Conservation (phyloP, 176 grass and related monocot genomes). For the Carex scoparia region DNA sequence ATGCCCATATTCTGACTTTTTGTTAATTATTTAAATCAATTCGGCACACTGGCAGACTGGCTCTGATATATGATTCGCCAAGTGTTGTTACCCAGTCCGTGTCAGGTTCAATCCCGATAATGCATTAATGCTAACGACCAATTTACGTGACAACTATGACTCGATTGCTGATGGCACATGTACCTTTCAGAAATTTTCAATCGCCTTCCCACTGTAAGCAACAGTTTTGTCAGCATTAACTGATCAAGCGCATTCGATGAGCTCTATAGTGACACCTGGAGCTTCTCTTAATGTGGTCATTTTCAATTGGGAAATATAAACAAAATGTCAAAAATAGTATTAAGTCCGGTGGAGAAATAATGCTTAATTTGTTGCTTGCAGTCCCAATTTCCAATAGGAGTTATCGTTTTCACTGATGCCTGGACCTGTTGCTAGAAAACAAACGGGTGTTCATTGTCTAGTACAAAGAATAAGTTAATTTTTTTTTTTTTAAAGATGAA, state of each 20-base stretch:
- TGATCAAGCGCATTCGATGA: background rate
- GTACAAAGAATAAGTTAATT: too few species aligned
- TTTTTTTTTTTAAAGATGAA: too few species aligned
- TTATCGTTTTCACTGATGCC: background rate
- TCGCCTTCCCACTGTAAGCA: background rate
- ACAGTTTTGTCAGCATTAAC: background rate
- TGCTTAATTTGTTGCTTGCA: background rate
- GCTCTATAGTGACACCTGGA: background rate
- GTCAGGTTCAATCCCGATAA: background rate
- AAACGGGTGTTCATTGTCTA: background rate
- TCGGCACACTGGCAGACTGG: too few species aligned
- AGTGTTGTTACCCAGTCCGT: background rate
- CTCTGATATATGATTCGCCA: background rate
- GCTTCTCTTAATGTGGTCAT: background rate
- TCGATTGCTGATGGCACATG: background rate
- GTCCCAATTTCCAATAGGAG: background rate
- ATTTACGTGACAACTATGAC: background rate
- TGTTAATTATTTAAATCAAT: background rate
- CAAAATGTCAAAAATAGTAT: background rate
- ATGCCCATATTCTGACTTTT: background rate
- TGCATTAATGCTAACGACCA: background rate
- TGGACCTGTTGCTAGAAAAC: background rate
- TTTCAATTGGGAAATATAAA: background rate
- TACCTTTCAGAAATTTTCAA: background rate
- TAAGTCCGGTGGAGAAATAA: background rate